Evolutionary conservation across 106 monocot species (phyloP).

Genomic region (Dioscorea zingiberensis): DNA sequence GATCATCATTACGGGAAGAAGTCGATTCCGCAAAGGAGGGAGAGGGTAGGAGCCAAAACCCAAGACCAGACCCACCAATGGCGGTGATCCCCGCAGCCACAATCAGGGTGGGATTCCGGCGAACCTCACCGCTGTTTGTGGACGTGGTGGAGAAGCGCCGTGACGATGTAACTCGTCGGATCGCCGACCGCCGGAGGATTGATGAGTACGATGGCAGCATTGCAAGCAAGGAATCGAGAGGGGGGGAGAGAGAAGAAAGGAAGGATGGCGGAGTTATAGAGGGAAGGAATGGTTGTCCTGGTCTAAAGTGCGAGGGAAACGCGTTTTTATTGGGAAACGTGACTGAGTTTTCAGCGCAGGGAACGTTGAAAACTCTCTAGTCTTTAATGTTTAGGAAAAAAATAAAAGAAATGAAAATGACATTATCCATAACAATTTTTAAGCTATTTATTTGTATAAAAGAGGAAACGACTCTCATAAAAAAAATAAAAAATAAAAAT

Average conservation of each 20-base stretch:
- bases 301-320: no score
- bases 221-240: background rate
- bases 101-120: no score
- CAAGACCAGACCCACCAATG: conserved; percentile 14
- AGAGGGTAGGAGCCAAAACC: conserved; percentile 4
- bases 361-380: no score
- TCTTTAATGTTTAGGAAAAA: no score
- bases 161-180: background rate
- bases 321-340: no score
- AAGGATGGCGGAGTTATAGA: background rate
- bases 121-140: no score
- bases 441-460: no score
- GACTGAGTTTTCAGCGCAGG: no score
- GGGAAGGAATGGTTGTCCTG: background rate
- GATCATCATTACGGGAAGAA: background rate
- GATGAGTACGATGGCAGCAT: background rate
- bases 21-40: background rate
- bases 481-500: no score
- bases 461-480: no score
- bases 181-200: conserved; percentile 4
- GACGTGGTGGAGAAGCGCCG: background rate
- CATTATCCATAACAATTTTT: no score
- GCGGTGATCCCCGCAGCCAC: conserved; percentile 13
- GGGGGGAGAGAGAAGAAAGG: background rate
- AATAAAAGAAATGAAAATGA: no score